These are phyloP conservation scores for Boletellus ananiceps DNA, from an alignment of 768 basidiomycete species.

Conservation along the genomic window DNA sequence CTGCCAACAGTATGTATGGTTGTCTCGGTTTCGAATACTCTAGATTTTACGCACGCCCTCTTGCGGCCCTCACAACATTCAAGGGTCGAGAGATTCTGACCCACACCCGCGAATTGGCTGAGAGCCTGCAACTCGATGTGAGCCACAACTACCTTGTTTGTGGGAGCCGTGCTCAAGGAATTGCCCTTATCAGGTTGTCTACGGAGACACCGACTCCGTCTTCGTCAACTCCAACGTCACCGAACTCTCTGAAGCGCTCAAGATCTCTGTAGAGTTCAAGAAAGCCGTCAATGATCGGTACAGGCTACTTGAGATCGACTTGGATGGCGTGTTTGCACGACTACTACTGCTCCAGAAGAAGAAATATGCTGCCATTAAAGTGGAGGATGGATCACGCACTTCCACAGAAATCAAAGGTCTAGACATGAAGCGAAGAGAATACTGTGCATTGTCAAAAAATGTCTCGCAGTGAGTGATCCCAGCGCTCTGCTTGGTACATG, in stretches of 20 bases:
- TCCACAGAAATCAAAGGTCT: conserved; percentile 92
- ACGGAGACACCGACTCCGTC: conserved; percentile 98
- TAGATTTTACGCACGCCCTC: conserved; percentile 90
- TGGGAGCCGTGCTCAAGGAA: neutral
- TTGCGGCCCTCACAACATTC: conserved; percentile 96
- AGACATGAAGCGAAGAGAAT: conserved; percentile 99
- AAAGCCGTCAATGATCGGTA: conserved; percentile 95
- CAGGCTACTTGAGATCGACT: conserved; percentile 92
- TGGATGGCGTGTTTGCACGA: conserved; percentile 91
- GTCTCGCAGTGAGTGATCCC: conserved; percentile 73
- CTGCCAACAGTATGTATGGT: conserved; percentile 99
- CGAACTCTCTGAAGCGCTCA: conserved; percentile 82
- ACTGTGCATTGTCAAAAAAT: conserved; percentile 84
- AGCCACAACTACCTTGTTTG: conserved; percentile 24
- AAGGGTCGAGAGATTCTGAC: conserved; percentile 97
- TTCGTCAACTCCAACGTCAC: conserved; percentile 96
- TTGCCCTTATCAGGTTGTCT: conserved; percentile 69
- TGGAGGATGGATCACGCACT: conserved; percentile 76
- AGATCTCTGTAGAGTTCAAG: conserved; percentile 90
- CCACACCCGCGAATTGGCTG: conserved; percentile 88
- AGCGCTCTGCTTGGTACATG: neutral
- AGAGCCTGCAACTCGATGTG: conserved; percentile 85
- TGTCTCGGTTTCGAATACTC: conserved; percentile 98
- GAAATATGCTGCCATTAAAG: conserved; percentile 96
- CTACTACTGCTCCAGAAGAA: conserved; percentile 95